Percentiles rank a stretch among this genome's conserved stretches.
phyloP scores from a whole-genome alignment of 306 rosid species.

The Glycine latifolia region DNA sequence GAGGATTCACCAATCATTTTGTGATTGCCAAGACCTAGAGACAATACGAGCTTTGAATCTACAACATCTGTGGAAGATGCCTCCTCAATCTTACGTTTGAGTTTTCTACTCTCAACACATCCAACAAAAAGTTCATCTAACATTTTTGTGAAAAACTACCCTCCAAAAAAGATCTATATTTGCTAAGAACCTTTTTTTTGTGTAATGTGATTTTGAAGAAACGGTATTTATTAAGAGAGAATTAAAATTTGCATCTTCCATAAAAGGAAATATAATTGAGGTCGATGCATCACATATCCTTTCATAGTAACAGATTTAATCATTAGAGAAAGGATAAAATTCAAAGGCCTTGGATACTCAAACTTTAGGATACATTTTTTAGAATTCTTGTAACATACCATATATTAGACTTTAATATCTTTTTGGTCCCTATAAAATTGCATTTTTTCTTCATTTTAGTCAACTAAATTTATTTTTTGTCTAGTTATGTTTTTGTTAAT shows the following conservation, averaged over 20 bases:
- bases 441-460: background rate
- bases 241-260: background rate
- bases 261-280: background rate
- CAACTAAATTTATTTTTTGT: too few species aligned
- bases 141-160: background rate
- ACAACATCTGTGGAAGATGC: background rate
- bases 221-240: slow-evolving; percentile 20
- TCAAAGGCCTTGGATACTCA: background rate
- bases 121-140: background rate
- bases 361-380: background rate
- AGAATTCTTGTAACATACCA: background rate
- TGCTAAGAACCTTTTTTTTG: background rate
- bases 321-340: background rate
- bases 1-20: background rate
- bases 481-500: too few species aligned
- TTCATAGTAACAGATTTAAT: background rate
- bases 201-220: background rate
- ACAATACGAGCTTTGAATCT: background rate
- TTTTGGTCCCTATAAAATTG: background rate
- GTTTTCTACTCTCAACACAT: background rate
- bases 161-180: background rate
- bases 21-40: background rate
- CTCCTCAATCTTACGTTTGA: background rate
- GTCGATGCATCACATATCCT: background rate
- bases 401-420: background rate